Evolutionary conservation across 495 filamentous ascomycete genomes (phyloP).

Genomic region (Achaetomiella virescens): DNA sequence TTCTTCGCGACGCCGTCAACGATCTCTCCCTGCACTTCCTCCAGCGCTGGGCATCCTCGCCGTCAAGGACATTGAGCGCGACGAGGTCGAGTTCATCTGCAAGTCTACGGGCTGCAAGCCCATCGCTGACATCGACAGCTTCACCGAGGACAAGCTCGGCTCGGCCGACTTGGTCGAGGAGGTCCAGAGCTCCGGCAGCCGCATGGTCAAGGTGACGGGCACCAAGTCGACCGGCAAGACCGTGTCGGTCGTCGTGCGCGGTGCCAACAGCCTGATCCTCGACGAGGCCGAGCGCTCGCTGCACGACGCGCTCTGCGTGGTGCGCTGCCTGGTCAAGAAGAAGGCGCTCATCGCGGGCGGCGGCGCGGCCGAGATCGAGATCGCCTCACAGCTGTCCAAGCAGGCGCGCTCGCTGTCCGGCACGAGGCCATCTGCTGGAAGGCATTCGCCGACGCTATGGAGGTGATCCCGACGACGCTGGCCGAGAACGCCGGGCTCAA

Average conservation of each 20-base stretch:
- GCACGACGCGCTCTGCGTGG: conserved; percentile 95
- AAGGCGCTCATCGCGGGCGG: conserved; percentile 94
- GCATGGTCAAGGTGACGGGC: conserved; percentile 91
- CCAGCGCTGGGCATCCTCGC: conserved; percentile 92
- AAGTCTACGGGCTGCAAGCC: conserved; percentile 97
- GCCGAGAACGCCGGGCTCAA: conserved; percentile 97
- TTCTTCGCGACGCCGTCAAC: conserved; percentile 95
- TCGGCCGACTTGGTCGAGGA: conserved; percentile 95
- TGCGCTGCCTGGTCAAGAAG: conserved; percentile 98
- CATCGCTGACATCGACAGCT: conserved; percentile 96
- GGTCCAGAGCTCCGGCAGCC: conserved; percentile 74
- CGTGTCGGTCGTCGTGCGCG: conserved; percentile 86
- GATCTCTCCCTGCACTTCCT: conserved; percentile 96
- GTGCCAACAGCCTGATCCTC: conserved; percentile 89
- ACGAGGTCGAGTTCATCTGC: conserved; percentile 99
- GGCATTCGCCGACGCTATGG: conserved; percentile 94
- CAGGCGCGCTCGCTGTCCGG: conserved; percentile 77
- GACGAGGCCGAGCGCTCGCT: conserved; percentile 95
- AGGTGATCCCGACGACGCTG: conserved; percentile 93
- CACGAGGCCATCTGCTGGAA: conserved; percentile 98
- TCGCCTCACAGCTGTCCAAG: conserved; percentile 72
- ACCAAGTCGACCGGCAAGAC: conserved; percentile 78
- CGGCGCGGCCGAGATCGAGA: conserved; percentile 92
- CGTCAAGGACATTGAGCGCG: conserved; percentile 95
- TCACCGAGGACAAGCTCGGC: conserved; percentile 97